Percentiles rank a stretch among this genome's conserved stretches.
Conservation (phyloP, 2,329 filamentous ascomycete species). For the Colletotrichum australisinense region DNA sequence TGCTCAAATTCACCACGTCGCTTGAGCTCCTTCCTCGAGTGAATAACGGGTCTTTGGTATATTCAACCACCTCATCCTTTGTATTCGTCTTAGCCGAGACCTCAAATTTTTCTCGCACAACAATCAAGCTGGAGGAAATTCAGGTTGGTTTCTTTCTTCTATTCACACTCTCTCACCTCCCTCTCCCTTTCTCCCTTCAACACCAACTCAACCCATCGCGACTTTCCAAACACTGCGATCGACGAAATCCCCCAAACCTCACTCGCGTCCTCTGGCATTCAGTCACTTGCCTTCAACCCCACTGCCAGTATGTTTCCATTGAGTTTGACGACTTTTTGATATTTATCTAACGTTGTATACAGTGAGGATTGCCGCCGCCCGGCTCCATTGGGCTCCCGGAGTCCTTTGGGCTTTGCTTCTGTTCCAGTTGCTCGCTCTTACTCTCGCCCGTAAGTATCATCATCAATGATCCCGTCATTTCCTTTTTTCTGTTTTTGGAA, state of each 20-base stretch:
- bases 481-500: rapidly evolving
- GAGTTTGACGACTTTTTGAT: background rate
- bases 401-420: background rate
- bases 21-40: background rate
- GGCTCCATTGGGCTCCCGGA: background rate
- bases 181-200: background rate
- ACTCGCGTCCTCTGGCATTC: background rate
- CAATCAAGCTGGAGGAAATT: background rate
- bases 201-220: background rate
- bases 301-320: background rate
- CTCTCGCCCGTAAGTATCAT: background rate
- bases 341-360: background rate
- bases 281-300: background rate
- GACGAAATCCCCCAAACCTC: background rate
- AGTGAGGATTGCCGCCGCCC: background rate
- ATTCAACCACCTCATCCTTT: background rate
- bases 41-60: background rate
- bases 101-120: background rate
- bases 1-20: background rate
- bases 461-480: too few relatives aligned
- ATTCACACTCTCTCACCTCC: background rate
- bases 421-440: background rate
- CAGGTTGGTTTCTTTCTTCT: background rate
- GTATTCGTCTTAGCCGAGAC: background rate
- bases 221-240: background rate